Evolutionary conservation across 768 basidiomycete genomes (phyloP).

Genomic region (Podaxis mareebaensis): DNA sequence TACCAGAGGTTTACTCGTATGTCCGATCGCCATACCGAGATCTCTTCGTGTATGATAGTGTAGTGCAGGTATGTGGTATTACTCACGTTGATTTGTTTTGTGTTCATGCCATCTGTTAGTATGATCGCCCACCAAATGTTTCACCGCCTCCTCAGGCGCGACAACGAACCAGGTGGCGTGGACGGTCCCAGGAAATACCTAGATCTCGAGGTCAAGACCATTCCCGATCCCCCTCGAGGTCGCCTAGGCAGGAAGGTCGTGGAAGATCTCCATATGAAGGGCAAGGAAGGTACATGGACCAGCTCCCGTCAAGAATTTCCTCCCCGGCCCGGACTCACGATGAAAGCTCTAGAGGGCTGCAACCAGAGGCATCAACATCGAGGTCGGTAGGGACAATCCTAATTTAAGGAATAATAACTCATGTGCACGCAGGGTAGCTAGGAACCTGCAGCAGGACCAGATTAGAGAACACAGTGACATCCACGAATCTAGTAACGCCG

Average conservation of each 20-base stretch:
- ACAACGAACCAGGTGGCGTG: constrained; percentile 26
- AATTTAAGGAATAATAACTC: neutral
- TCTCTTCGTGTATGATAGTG: constrained; percentile 76
- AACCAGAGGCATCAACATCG: neutral
- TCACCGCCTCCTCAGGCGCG: constrained; percentile 36
- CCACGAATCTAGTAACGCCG: neutral
- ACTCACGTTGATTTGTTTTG: constrained; percentile 11
- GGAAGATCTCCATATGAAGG: constrained; percentile 11
- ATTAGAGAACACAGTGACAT: neutral
- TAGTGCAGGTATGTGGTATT: constrained; percentile 64
- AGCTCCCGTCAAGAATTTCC: neutral
- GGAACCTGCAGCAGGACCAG: neutral
- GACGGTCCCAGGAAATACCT: constrained; percentile 30
- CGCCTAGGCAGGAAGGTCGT: neutral
- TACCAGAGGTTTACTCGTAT: constrained; percentile 82
- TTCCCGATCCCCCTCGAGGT: constrained; percentile 23
- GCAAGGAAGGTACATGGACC: neutral
- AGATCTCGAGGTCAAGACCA: constrained; percentile 21
- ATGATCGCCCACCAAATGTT: constrained; percentile 51
- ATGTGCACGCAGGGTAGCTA: neutral
- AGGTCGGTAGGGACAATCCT: neutral
- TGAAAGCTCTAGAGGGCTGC: neutral
- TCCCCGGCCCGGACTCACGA: neutral
- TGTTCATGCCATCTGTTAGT: constrained; percentile 40
- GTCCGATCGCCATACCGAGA: constrained; percentile 88